Evolutionary conservation across 495 filamentous ascomycete genomes (phyloP), one percentile per base, ranked within the genome.

Genomic region (Wilcoxina mikolae): DNA sequence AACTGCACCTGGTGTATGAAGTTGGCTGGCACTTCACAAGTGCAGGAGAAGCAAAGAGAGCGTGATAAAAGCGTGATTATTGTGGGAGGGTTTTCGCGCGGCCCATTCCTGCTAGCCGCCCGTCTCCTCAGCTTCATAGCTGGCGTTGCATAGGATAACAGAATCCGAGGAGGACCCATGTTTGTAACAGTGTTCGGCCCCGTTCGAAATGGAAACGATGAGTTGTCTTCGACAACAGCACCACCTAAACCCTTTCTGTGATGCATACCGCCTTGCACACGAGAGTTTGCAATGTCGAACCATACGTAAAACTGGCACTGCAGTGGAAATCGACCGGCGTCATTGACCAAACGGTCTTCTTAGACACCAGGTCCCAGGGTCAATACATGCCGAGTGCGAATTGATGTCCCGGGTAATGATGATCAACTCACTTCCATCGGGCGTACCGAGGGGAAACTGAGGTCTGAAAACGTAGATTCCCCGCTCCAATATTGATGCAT

Each of bases 121-220:
- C 49, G 49, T 28, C 49, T 52, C 31, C 31, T 22, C 12, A 41
- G 24, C 28, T 17, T 24, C 49, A 49, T 29, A 38, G 49, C 33
- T 52, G 49, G 49, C 49, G 1, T 23, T 52, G 49, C 49, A 52
- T 52, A 52, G 28, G 25, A 52, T 20, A 52, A 22, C 26, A 29
- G 22, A 33, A 50, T 28, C 47, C 27, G 47, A 50, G 25, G 23
- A 49, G 49, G 39, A 28, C 45, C 49, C 49, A 52, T 52, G 49
- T 52, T 52, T 52, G 49, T 41, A 38, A 18, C 49, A n/a, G 29
- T 39, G 9, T 41, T 41, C 23, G 49, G 49, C 33, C 49, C 29
- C 49, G 49, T 52, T 52, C 49, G 22, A 52, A 52, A 52, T 52
- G 49, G 49, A 52, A 52, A 52, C 49, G 49, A 52, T 52, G 49